phyloP scores from a whole-genome alignment of 148 eudicot species.

The Cornus kousa region DNA sequence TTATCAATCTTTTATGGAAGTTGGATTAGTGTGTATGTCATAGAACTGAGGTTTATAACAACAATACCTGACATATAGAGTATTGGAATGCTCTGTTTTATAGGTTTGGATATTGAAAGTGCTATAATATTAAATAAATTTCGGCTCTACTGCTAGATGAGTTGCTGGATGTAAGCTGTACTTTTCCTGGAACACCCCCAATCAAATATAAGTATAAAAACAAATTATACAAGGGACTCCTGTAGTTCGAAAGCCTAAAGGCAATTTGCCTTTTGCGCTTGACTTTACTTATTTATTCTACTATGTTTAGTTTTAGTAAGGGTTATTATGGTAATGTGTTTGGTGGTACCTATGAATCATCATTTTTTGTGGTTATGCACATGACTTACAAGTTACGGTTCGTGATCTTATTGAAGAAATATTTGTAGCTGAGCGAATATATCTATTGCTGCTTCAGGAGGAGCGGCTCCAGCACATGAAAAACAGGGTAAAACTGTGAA shows the following conservation, averaged over 20 bases:
- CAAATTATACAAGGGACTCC: background rate
- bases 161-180: no score
- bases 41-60: no score
- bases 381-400: background rate
- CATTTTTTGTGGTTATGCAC: background rate
- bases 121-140: no score
- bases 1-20: no score
- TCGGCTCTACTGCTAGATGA: no score
- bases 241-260: background rate
- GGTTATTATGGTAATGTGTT: background rate
- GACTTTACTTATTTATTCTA: background rate
- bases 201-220: no score
- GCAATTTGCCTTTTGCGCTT: background rate
- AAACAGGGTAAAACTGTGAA: slow-evolving; percentile 43
- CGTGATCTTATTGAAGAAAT: background rate
- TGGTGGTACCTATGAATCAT: background rate
- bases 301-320: background rate
- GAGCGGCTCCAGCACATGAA: slow-evolving; percentile 22
- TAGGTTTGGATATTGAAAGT: no score
- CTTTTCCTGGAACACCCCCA: no score
- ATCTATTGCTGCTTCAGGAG: slow-evolving; percentile 26
- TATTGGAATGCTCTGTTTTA: no score
- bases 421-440: slow-evolving; percentile 27
- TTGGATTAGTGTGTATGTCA: no score
- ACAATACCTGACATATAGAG: no score